A percentile compares a stretch with the other conserved stretches of the same genome.
Evolutionary conservation across 1,284 basidiomycete genomes (phyloP).

Genomic region (Ustilago curta): DNA sequence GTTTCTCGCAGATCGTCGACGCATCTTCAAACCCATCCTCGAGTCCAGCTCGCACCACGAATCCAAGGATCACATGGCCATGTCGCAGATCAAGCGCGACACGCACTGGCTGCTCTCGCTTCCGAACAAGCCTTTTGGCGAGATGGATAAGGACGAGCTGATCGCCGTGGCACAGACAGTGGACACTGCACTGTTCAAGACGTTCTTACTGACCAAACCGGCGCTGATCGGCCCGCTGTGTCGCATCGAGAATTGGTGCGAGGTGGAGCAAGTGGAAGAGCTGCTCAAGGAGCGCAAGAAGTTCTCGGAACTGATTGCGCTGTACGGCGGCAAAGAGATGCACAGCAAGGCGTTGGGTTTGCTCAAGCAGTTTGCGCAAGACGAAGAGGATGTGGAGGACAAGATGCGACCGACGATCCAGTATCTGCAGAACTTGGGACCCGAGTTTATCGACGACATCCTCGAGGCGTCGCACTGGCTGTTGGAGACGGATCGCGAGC

Average conservation of each 20-base stretch:
- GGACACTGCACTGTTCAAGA: conserved; percentile 94
- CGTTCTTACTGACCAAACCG: conserved; percentile 86
- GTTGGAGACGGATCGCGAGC: conserved; percentile 78
- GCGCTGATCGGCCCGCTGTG: conserved; percentile 87
- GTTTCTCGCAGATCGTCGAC: conserved; percentile 66
- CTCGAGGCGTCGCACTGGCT: conserved; percentile 80
- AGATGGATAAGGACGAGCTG: conserved; percentile 57
- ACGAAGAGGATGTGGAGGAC: conserved; percentile 83
- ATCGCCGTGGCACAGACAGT: conserved; percentile 85
- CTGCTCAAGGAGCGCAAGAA: conserved; percentile 86
- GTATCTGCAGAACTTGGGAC: conserved; percentile 87
- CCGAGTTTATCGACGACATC: conserved; percentile 61
- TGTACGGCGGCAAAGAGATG: conserved; percentile 96
- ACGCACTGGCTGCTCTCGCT: conserved; percentile 56
- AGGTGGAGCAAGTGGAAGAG: conserved; percentile 93
- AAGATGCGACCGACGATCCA: conserved; percentile 85
- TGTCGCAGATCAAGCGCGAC: conserved; percentile 57
- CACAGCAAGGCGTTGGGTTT: conserved; percentile 87
- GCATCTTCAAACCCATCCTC: conserved; percentile 64
- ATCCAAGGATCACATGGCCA: conserved; percentile 49
- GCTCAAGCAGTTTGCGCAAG: conserved; percentile 76
- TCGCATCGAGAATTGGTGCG: conserved; percentile 94
- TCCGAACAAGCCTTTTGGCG: conserved; percentile 49
- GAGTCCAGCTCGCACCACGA: conserved; percentile 41
- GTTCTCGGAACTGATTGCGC: conserved; percentile 86